A percentile compares a stretch with the other conserved stretches of the same genome.
Evolutionary conservation across 495 filamentous ascomycete species (phyloP).

Genomic region (Aspergillus ostianus): DNA sequence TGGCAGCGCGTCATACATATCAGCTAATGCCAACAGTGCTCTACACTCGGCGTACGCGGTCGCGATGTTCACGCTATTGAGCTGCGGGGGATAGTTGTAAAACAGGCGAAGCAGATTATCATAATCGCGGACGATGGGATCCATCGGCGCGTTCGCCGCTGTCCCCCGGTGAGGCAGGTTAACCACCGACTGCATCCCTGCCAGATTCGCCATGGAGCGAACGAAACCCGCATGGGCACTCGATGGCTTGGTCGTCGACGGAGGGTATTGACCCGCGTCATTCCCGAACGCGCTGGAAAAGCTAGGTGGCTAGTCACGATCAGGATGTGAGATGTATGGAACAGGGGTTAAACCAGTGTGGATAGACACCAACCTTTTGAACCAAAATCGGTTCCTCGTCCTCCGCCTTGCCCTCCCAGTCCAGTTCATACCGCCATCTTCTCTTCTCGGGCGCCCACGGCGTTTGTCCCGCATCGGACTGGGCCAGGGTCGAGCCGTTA

Average conservation of each 20-base stretch:
- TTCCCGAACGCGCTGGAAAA: conserved; percentile 51
- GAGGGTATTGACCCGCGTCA: conserved; percentile 45
- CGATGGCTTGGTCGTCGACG: conserved; percentile 52
- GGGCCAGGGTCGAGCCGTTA: conserved; percentile 40
- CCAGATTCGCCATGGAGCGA: conserved; percentile 77
- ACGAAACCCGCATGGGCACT: conserved; percentile 66
- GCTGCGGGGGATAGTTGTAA: conserved; percentile 80
- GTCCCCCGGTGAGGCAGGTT: conserved; percentile 36
- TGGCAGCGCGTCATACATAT: conserved; percentile 86
- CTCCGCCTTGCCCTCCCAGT: conserved; percentile 65
- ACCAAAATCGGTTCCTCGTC: conserved; percentile 87
- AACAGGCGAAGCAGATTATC: conserved; percentile 91
- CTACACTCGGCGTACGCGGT: conserved; percentile 91
- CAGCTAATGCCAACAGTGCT: conserved; percentile 75
- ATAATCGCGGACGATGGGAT: conserved; percentile 77
- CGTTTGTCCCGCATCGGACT: conserved; percentile 36
- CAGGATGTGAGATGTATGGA: neutral
- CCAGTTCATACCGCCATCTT: conserved; percentile 84
- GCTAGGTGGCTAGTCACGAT: conserved; percentile 35
- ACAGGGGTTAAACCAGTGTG: too few relatives aligned
- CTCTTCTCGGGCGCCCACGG: conserved; percentile 46
- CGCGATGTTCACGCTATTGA: conserved; percentile 83
- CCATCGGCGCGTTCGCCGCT: conserved; percentile 51
- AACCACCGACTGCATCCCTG: conserved; percentile 54
- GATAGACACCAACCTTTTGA: conserved; percentile 63